These are phyloP conservation scores for Coemansia nantahalensis DNA, from an alignment of 192 early-diverging fungal species.

Conservation along the genomic window DNA sequence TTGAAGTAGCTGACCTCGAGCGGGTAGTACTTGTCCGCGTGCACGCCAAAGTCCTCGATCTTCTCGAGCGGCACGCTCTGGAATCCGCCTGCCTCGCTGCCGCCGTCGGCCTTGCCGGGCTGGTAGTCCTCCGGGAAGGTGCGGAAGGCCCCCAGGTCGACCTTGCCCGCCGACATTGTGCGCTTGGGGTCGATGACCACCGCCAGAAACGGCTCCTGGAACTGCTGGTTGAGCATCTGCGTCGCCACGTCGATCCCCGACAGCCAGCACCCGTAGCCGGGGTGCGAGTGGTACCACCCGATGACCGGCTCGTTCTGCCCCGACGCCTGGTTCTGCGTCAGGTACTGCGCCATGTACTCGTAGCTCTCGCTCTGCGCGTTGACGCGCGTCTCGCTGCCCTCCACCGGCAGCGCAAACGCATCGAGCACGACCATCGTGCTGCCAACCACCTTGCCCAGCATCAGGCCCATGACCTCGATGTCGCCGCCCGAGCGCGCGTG, in stretches of 20 bases:
- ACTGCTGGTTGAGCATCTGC: slow-evolving; percentile 93
- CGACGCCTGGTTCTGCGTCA: slow-evolving; percentile 78
- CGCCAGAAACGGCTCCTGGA: slow-evolving; percentile 91
- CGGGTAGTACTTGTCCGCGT: slow-evolving; percentile 82
- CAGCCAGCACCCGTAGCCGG: slow-evolving; percentile 99
- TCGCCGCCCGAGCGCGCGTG: slow-evolving; percentile 96
- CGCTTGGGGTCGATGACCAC: slow-evolving; percentile 98
- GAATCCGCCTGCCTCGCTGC: slow-evolving; percentile 12
- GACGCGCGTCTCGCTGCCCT: slow-evolving; percentile 97
- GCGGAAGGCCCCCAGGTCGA: slow-evolving; percentile 97
- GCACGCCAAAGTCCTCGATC: slow-evolving; percentile 98
- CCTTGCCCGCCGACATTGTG: slow-evolving; percentile 94
- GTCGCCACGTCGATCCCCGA: slow-evolving; percentile 98
- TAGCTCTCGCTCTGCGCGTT: slow-evolving; percentile 90
- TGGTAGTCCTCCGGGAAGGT: slow-evolving; percentile 80
- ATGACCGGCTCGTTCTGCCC: slow-evolving; percentile 89
- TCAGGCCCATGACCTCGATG: slow-evolving; percentile 97
- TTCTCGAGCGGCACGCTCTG: slow-evolving; percentile 79
- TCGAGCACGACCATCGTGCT: slow-evolving; percentile 95
- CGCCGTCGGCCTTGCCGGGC: slow-evolving; percentile 2
- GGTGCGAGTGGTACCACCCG: slow-evolving; percentile 99
- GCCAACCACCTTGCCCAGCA: slow-evolving; percentile 92
- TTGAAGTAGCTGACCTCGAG: slow-evolving; percentile 92
- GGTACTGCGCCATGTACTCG: slow-evolving; percentile 97
- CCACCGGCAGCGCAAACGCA: slow-evolving; percentile 95